Percentiles rank a stretch among this genome's conserved stretches.
phyloP scores from a whole-genome alignment of 129 eudicot genomes.

The Smallanthus sonchifolius region DNA sequence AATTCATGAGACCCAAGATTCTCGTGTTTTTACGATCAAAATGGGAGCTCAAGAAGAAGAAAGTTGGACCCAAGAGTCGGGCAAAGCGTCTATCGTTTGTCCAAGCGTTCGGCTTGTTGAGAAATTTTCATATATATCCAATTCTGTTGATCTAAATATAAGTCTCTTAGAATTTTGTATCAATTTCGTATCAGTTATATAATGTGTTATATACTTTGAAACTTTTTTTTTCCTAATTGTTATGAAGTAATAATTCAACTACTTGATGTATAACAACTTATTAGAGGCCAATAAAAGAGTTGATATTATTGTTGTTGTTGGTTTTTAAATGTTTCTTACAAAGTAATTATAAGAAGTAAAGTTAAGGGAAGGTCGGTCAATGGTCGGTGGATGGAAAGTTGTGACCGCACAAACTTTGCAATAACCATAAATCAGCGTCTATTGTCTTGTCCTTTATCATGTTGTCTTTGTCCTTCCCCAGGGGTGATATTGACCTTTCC shows the following conservation, averaged over 20 bases:
- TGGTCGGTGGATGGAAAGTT: slow-evolving; percentile 62
- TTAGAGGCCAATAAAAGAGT: neutral
- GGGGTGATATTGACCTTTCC: slow-evolving; percentile 1
- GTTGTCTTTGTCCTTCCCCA: slow-evolving; percentile 1
- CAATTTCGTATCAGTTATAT: no score
- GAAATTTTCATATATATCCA: no score
- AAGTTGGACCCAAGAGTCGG: no score
- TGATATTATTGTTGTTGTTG: neutral
- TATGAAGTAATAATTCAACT: neutral
- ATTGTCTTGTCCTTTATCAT: slow-evolving; percentile 7
- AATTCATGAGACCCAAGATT: no score
- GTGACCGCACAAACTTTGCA: slow-evolving; percentile 30
- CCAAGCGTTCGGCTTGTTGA: no score
- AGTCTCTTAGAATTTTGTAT: no score
- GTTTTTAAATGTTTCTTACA: neutral
- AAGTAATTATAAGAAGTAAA: neutral
- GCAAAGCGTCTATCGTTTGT: no score
- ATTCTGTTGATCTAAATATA: no score
- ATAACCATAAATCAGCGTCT: slow-evolving; percentile 17
- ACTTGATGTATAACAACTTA: neutral
- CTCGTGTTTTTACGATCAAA: no score
- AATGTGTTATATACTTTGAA: no score
- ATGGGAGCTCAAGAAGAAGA: no score
- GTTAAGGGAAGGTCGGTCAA: slow-evolving; percentile 52
- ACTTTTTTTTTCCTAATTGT: no score